These are phyloP conservation scores for Omphalea diandra DNA, from an alignment of 441 rosid species.

Conservation along the genomic window DNA sequence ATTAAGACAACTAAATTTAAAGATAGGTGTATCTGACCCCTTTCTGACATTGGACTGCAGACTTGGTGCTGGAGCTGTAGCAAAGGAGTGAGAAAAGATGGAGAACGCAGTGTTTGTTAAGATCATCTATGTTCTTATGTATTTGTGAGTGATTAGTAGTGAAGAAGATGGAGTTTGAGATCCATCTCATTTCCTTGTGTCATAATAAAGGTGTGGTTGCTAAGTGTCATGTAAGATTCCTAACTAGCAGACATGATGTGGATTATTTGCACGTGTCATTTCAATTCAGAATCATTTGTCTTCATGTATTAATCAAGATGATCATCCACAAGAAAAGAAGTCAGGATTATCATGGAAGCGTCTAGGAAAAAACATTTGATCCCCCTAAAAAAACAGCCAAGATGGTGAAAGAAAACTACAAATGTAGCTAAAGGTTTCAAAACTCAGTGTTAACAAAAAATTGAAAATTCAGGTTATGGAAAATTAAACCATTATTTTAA, in stretches of 20 bases:
- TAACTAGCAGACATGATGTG: constrained; percentile 16
- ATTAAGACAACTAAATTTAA: constrained; percentile 8
- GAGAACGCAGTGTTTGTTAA: constrained; percentile 27
- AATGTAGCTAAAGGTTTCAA: neutral
- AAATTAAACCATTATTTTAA: neutral
- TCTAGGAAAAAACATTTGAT: neutral
- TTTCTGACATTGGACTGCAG: constrained; percentile 42
- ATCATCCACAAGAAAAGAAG: too few relatives aligned
- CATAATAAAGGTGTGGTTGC: constrained; percentile 34
- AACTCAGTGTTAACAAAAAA: neutral
- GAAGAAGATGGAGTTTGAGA: constrained; percentile 24
- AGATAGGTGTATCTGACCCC: constrained; percentile 30
- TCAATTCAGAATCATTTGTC: constrained; percentile 8
- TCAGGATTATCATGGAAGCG: neutral
- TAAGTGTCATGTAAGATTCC: constrained; percentile 23
- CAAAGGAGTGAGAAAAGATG: constrained; percentile 27
- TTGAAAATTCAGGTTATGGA: constrained; percentile 2
- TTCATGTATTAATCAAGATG: neutral
- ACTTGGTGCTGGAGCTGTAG: constrained; percentile 93
- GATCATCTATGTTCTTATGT: constrained; percentile 36
- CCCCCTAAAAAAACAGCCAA: neutral
- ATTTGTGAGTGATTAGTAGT: constrained; percentile 31
- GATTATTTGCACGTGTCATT: constrained; percentile 7
- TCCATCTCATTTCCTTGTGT: constrained; percentile 30
- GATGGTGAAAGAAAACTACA: neutral